Evolutionary conservation across 78 protist genomes (phyloP).

Genomic region (Cyanophora paradoxa): DNA sequence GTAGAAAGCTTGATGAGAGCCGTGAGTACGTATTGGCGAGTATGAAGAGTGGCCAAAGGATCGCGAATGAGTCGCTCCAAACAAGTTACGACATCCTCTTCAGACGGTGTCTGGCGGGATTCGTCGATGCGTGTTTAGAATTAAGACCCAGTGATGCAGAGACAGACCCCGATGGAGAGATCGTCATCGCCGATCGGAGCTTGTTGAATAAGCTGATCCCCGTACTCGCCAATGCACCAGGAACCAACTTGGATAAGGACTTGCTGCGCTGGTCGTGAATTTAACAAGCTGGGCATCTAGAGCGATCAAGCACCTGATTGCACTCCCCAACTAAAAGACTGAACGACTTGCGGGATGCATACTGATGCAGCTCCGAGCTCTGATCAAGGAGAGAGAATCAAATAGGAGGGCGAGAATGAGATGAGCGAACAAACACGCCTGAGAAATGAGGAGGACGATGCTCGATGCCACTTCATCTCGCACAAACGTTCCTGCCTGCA

Average conservation of each 20-base stretch:
- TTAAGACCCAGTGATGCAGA: not conserved
- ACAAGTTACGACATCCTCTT: not conserved
- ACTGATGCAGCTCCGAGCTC: slow-evolving; percentile 50
- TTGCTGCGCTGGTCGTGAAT: not conserved
- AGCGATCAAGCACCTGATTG: no score
- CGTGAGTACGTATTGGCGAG: not conserved
- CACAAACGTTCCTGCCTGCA: slow-evolving; percentile 52
- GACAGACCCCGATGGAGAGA: not conserved
- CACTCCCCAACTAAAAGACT: no score
- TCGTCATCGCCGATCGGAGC: not conserved
- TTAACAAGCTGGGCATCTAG: slow-evolving; percentile 33
- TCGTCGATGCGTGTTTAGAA: not conserved
- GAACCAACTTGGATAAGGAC: slow-evolving; percentile 33
- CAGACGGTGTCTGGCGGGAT: no score
- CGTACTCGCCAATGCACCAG: slow-evolving; percentile 90
- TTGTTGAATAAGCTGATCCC: slow-evolving; percentile 1
- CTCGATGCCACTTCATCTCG: slow-evolving; percentile 65
- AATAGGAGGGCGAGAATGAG: not conserved
- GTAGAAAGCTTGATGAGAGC: not conserved
- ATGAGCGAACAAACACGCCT: slow-evolving; percentile 14
- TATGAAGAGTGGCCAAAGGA: not conserved
- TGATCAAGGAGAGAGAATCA: not conserved
- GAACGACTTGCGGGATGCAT: slow-evolving; percentile 62
- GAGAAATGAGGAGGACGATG: slow-evolving; percentile 42
- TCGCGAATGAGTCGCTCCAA: not conserved